A percentile compares a stretch with the other conserved stretches of the same genome.
Evolutionary conservation across 75 land plant genomes (phyloP).

Genomic region (Azolla pinnata): DNA sequence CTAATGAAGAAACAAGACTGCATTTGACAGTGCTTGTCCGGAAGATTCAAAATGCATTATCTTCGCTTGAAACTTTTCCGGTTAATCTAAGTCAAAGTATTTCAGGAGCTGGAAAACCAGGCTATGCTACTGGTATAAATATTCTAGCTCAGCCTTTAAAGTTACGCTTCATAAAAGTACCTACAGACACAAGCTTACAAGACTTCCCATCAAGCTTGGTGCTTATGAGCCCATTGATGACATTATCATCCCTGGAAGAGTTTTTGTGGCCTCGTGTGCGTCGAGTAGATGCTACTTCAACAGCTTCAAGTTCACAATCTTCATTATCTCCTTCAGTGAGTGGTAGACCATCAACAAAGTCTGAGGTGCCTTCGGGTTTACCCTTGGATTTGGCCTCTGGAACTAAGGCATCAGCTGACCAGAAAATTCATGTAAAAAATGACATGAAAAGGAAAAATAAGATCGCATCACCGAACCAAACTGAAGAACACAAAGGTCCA

Average conservation of each 20-base stretch:
- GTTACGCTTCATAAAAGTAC: constrained; percentile 40
- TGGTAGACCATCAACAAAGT: too few species aligned
- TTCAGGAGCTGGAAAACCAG: constrained; percentile 23
- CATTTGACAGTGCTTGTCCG: constrained; percentile 32
- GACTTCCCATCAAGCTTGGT: constrained; percentile 24
- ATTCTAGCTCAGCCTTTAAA: constrained; percentile 36
- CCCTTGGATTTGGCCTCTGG: too few species aligned
- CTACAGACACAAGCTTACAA: constrained; percentile 32
- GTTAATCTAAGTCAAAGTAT: constrained; percentile 29
- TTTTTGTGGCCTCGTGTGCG: constrained; percentile 50
- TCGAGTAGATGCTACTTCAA: too few species aligned
- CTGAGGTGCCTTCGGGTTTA: too few species aligned
- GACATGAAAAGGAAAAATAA: too few species aligned
- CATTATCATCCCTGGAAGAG: constrained; percentile 38
- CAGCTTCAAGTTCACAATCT: too few species aligned
- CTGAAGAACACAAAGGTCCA: constrained; percentile 1
- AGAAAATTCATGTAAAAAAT: too few species aligned
- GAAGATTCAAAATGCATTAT: constrained; percentile 57
- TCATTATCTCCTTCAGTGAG: too few species aligned
- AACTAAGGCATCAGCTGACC: too few species aligned
- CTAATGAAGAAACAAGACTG: constrained; percentile 12
- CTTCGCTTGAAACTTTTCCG: constrained; percentile 55
- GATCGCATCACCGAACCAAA: background rate
- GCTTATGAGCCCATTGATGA: constrained; percentile 35
- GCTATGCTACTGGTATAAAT: constrained; percentile 26